phyloP scores from a whole-genome alignment of 139 green algal genomes.

The Chlorella sp. region DNA sequence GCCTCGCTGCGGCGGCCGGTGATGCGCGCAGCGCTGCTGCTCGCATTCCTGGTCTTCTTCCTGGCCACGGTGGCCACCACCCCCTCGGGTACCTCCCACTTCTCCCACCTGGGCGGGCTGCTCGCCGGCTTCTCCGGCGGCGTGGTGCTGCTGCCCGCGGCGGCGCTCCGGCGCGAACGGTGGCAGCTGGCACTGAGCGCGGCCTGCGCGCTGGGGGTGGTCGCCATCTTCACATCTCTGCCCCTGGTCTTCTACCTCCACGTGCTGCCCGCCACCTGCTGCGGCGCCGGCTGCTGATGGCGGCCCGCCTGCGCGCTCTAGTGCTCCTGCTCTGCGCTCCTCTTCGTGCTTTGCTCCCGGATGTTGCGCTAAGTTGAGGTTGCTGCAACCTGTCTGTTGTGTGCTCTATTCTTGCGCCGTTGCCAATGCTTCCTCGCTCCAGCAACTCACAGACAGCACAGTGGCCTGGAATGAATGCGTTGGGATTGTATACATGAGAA shows the following conservation, averaged over 20 bases:
- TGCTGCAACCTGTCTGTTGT: too few relatives aligned
- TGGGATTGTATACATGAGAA: too few relatives aligned
- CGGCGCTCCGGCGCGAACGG: constrained; percentile 55
- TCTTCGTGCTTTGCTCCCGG: too few relatives aligned
- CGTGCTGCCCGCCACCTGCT: constrained; percentile 4
- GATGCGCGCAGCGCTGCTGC: constrained; percentile 52
- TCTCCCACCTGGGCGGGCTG: constrained; percentile 74
- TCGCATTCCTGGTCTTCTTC: constrained; percentile 59
- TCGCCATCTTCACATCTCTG: constrained; percentile 26
- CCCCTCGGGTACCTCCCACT: constrained; percentile 44
- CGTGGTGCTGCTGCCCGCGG: constrained; percentile 72
- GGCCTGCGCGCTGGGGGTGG: constrained; percentile 12
- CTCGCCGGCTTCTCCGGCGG: constrained; percentile 63
- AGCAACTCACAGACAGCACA: too few relatives aligned
- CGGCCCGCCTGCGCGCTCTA: too few relatives aligned
- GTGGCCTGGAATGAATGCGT: too few relatives aligned
- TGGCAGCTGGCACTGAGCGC: constrained; percentile 37
- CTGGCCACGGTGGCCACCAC: constrained; percentile 43
- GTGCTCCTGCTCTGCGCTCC: too few relatives aligned
- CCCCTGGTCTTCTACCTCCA: constrained; percentile 42
- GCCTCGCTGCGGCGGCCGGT: constrained; percentile 51
- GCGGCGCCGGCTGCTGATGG: constrained; percentile 19
- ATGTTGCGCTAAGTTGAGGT: too few relatives aligned
- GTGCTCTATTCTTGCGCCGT: too few relatives aligned
- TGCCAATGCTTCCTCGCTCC: too few relatives aligned